phyloP scores from a whole-genome alignment of 768 basidiomycete genomes.

The Rhodotorula kratochvilovae region DNA sequence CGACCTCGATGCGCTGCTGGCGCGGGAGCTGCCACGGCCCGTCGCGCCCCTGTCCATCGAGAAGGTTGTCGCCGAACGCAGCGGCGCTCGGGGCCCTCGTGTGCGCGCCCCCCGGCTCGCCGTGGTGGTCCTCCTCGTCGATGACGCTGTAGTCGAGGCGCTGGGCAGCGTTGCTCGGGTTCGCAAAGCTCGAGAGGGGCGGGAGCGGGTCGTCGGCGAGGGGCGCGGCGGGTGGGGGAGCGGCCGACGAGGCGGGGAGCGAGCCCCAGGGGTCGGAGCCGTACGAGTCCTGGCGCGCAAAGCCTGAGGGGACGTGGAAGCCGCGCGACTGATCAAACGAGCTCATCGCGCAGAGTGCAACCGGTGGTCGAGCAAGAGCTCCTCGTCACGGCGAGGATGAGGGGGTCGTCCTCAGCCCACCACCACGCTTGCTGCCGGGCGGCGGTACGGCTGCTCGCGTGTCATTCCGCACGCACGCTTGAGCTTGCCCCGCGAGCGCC shows the following conservation, averaged over 20 bases:
- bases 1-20: not conserved
- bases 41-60: not conserved
- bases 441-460: too few species aligned
- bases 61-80: not conserved
- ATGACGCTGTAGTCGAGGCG: conserved; percentile 23
- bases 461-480: too few species aligned
- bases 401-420: too few species aligned
- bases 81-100: not conserved
- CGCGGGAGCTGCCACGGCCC: conserved; percentile 3
- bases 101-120: too few species aligned
- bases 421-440: too few species aligned
- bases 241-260: not conserved
- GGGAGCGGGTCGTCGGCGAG: not conserved
- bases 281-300: conserved; percentile 3
- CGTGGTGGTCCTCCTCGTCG: not conserved
- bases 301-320: not conserved
- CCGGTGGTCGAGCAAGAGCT: not conserved
- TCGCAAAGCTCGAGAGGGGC: not conserved
- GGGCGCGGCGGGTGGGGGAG: conserved; percentile 1
- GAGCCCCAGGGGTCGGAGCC: conserved; percentile 6
- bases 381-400: too few species aligned
- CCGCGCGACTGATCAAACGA: conserved; percentile 25
- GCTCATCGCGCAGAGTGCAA: not conserved
- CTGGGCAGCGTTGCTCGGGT: not conserved
- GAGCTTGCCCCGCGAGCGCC: too few species aligned